Evolutionary conservation across 1,284 basidiomycete genomes (phyloP).

Genomic region (Ustilago xerochloae): DNA sequence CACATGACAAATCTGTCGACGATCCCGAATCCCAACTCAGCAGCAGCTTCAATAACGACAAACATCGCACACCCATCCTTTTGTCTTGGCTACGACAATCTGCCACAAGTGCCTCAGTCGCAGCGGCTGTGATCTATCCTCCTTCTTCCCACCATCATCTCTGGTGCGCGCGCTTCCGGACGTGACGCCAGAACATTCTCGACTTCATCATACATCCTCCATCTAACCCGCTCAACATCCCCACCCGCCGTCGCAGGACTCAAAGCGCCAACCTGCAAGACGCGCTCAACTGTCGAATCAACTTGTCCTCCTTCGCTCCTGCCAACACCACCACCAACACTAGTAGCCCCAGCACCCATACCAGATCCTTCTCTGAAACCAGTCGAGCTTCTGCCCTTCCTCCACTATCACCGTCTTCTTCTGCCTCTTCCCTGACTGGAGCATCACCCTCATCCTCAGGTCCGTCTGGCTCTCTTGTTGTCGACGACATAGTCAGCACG

Average conservation of each 20-base stretch:
- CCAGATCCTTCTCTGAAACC: neutral
- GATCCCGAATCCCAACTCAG: too few species aligned
- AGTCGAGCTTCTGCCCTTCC: slow-evolving; percentile 1
- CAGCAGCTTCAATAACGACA: too few species aligned
- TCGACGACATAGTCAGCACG: slow-evolving; percentile 39
- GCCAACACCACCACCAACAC: neutral
- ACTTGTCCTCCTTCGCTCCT: slow-evolving; percentile 30
- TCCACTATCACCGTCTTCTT: slow-evolving; percentile 21
- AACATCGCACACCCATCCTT: too few species aligned
- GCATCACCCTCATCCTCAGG: slow-evolving; percentile 5
- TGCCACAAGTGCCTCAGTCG: too few species aligned
- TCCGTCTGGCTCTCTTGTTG: slow-evolving; percentile 4
- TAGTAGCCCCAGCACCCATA: neutral
- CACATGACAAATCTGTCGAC: too few species aligned
- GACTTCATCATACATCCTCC: slow-evolving; percentile 41
- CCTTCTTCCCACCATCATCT: neutral
- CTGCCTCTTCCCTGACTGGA: neutral
- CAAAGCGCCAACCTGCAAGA: slow-evolving; percentile 54
- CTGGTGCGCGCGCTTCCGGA: slow-evolving; percentile 37
- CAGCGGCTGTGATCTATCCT: too few species aligned
- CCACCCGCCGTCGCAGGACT: slow-evolving; percentile 48
- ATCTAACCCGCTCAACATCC: slow-evolving; percentile 48
- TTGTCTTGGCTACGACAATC: too few species aligned
- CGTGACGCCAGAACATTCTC: slow-evolving; percentile 35
- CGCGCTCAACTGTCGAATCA: slow-evolving; percentile 53